Evolutionary conservation across 495 filamentous ascomycete species (phyloP), one percentile per base, ranked within the genome.

Genomic region (Aspergillus saccharolyticus): DNA sequence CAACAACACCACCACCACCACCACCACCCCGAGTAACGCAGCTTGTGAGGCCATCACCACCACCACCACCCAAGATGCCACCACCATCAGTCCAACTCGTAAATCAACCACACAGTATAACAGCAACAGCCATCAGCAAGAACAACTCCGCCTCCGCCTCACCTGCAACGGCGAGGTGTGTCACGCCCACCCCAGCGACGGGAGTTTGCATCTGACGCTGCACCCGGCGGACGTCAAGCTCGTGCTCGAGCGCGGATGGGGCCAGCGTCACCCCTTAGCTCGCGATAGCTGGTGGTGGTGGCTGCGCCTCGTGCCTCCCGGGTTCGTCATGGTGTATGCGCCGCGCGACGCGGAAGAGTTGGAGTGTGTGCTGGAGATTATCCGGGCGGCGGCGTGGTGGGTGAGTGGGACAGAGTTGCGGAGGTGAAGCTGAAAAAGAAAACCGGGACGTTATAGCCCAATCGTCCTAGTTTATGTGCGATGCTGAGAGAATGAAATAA

Each of bases 321-420:
- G 83, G n/a, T 92, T 90, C 65, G 72, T 87, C 43, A 87, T 94
- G 86, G 76, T 96, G 17, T 96, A 96, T 73, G 87, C 90, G 42
- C 89, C 90, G 2, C 73, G 85, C 48, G 70, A 83, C 46, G 76
- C 81, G 55, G 78, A 76, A 30, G 88, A 96, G 66, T 64, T 91
- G 16, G 75, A 77, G 33, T 76, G 81, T 45, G 79, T 91, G 15
- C 73, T 84, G 68, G 71, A 78, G 58, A 89, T 96, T 56, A 83
- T 93, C 33, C 78, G 81, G 55, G 89, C 89, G 12, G 87, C 84
- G 12, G 80, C 79, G 1, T 89, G 84, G 78, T 91, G 82, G 81
- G 81, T 85, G 53, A 72, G 79, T 60, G 80, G 70, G 58, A 59
- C 64, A 47, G 66, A 67, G 46, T 58, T 73, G 58, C 56, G 28